Base-by-base conservation (phyloP, 768 basidiomycete species). In the Mycena filopes region DNA sequence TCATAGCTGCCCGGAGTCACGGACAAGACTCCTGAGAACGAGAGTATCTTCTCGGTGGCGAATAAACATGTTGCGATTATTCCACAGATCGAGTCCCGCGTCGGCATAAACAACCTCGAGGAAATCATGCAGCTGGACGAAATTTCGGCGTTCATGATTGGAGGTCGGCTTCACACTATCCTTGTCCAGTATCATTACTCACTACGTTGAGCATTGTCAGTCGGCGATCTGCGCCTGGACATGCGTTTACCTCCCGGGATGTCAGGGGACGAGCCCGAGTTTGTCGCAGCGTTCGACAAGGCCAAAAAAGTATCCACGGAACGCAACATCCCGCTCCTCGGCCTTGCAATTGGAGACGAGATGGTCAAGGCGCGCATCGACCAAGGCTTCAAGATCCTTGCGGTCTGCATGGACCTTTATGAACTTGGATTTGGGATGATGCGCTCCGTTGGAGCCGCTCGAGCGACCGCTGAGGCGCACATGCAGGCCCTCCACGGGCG, bases 101-200 rank as follows among this genome's bases (percentile, higher is more conserved):
- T 91, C 89, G 65, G 84, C 77, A 61, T 86, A 82, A 72, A 86
- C 82, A 71, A 93, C 91, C 75, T 93, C 89, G 76, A 93, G 91
- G 6, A 89, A 10, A 63, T 67, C 16, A 9, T 55, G 18, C 12
- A 47, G 18, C 4, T 63, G 38, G 42, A 33, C 0, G 61, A 63
- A 18, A 51, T 63, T 21, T 26, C 49, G 11, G 66, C 61, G 51
- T 58, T 67, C 43, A 67, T 67, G 66, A 67, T 67, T 13, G 66
- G 66, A 5, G n/a, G 55, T 67, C 26, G 18, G 56, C 54, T 15
- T 26, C 10, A 11, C 15, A 36, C 36, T 11, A 36, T 15, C 10
- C 36, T n/a, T n/a, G n/a, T n/a, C n/a, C n/a, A n/a, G n/a, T n/a
- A 2, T 36, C 36, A 15, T 11, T 36, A 15, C 5, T 36, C 36